phyloP scores from a whole-genome alignment of 129 eudicot species.

The Saposhnikovia divaricata region DNA sequence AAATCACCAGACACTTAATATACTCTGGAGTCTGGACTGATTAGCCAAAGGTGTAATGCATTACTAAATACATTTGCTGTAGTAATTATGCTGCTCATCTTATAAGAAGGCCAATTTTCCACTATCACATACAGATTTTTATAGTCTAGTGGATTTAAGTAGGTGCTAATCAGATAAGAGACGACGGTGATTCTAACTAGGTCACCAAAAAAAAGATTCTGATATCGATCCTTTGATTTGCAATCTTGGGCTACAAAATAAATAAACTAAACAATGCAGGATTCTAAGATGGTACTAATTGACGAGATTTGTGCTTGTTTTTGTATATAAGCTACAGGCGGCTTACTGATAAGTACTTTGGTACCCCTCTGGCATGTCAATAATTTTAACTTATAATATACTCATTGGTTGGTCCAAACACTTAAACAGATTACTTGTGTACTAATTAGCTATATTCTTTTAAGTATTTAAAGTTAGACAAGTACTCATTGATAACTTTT shows the following conservation, averaged over 20 bases:
- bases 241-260: not conserved
- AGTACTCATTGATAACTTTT: too few relatives aligned
- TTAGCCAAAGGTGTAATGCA: not conserved
- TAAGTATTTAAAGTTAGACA: too few relatives aligned
- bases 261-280: too few relatives aligned
- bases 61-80: not conserved
- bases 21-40: not conserved
- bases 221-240: too few relatives aligned
- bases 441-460: not conserved
- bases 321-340: too few relatives aligned
- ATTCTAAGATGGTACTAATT: too few relatives aligned
- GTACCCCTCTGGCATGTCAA: not conserved
- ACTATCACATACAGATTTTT: not conserved
- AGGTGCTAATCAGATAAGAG: not conserved
- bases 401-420: not conserved
- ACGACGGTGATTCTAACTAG: not conserved
- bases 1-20: too few relatives aligned
- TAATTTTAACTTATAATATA: not conserved
- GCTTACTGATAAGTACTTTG: too few relatives aligned
- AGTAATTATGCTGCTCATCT: not conserved
- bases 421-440: not conserved
- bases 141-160: not conserved
- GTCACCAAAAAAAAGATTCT: not conserved
- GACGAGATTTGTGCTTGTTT: not conserved
- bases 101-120: not conserved